phyloP scores from a whole-genome alignment of 108 stramenopile genomes.

The Chaetoceros muelleri region DNA sequence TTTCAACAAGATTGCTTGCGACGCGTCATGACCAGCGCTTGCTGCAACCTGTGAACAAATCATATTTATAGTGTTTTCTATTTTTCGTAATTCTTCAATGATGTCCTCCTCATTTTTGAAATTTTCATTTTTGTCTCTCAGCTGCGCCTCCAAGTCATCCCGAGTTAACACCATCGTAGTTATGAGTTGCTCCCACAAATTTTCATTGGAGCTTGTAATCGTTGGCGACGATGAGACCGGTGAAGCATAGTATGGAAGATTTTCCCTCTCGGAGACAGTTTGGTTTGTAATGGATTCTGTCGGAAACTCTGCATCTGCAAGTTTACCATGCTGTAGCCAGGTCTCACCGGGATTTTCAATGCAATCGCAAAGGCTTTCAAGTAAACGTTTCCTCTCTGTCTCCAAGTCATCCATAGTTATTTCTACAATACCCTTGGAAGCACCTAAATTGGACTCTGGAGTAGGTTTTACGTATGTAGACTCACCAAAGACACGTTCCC shows the following conservation, averaged over 20 bases:
- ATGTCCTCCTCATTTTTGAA: slow-evolving; percentile 24
- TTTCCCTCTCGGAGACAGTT: too few species aligned
- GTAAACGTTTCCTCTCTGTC: slow-evolving; percentile 28
- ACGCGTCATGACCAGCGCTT: slow-evolving; percentile 21
- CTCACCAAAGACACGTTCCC: slow-evolving; percentile 10
- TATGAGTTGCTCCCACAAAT: slow-evolving; percentile 28
- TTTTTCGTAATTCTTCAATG: slow-evolving; percentile 15
- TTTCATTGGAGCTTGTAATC: slow-evolving; percentile 14
- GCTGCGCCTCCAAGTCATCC: slow-evolving; percentile 32
- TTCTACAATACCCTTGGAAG: background rate
- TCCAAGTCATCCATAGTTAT: slow-evolving; percentile 17
- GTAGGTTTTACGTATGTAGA: too few species aligned
- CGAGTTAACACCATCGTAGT: slow-evolving; percentile 37
- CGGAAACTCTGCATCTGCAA: background rate
- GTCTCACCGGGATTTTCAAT: slow-evolving; percentile 41
- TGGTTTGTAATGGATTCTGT: background rate
- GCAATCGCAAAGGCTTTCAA: slow-evolving; percentile 30
- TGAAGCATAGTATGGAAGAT: background rate
- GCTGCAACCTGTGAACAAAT: slow-evolving; percentile 13
- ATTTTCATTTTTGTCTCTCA: slow-evolving; percentile 17
- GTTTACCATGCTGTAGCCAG: slow-evolving; percentile 35
- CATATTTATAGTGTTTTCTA: slow-evolving; percentile 24
- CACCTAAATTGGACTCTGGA: background rate
- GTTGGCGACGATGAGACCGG: background rate
- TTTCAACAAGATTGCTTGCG: slow-evolving; percentile 20